Evolutionary conservation across 495 filamentous ascomycete species (phyloP), one percentile per base, ranked within the genome.

Genomic region (Penicillium parvum): DNA sequence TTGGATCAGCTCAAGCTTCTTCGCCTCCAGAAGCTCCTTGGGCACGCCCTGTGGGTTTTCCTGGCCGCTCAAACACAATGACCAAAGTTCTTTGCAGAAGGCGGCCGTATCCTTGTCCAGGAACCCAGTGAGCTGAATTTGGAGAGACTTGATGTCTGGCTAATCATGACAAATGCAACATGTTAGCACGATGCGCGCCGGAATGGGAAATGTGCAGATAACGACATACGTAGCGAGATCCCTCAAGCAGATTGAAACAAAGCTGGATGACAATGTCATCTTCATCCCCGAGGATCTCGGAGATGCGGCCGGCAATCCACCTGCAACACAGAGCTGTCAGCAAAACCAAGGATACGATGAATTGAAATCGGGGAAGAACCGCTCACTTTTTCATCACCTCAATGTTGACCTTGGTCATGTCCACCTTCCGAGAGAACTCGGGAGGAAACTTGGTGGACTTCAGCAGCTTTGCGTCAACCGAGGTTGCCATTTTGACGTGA

Each of bases 21-120:
- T 98, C 3, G 90, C 88, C 59, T 97, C 94, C 5, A 98, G 61
- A 22, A 98, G 71, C 65, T 97, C 91, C 60, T 94, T 90, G 0
- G 92, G 92, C 26, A 99, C 88, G 32, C 91, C 91, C 61, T 90
- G 85, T 1, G 85, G 78, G 59, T 82, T 96, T 34, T 77, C 72
- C 63, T 99, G 92, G 10, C 86, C 92, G 57, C 90, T 96, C 27
- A 97, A 69, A 47, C 89, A 86, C 11, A 96, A 69, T 29, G 78
- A 84, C 92, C 92, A 99, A 1, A 99, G 71, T 47, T 95, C 87
- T 58, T 94, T 89, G 68, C 92, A 96, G 63, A 99, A 99, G 5
- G 75, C 70, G 7, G 89, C 70, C 0, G 90, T 92, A 52, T 96
- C 87, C 67, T 92, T 96, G 56, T 95, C 90, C 49, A 99, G 77